Conservation (phyloP, 176 grass and related monocot species). For the Elaeis guineensis region DNA sequence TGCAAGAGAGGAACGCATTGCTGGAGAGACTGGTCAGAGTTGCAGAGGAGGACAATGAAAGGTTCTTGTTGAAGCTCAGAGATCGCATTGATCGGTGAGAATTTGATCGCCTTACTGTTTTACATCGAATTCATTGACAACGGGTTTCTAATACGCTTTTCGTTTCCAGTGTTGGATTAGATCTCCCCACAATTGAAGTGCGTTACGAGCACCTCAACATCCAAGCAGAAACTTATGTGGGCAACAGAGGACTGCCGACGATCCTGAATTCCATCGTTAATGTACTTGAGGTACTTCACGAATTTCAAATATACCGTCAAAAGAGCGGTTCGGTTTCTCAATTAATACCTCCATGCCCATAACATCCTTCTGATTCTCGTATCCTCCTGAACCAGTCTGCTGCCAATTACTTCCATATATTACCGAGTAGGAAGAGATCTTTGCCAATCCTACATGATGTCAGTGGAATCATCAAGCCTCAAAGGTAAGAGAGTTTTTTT, state of each 20-base stretch:
- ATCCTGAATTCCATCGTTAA: conserved; percentile 63
- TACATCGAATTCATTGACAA: background rate
- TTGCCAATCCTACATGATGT: conserved; percentile 59
- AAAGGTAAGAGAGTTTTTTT: conserved; percentile 20
- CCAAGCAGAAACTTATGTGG: conserved; percentile 48
- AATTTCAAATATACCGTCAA: background rate
- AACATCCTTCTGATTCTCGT: background rate
- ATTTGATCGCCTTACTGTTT: no score
- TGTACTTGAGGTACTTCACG: conserved; percentile 45
- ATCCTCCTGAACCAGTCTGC: conserved; percentile 18
- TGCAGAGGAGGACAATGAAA: conserved; percentile 69
- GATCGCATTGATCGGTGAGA: conserved; percentile 68
- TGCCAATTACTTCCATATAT: conserved; percentile 45
- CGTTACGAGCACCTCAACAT: conserved; percentile 48
- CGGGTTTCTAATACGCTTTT: background rate
- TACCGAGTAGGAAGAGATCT: conserved; percentile 44
- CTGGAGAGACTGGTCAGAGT: conserved; percentile 59
- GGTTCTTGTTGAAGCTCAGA: conserved; percentile 65
- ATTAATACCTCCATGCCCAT: no score
- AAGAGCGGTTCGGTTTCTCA: no score
- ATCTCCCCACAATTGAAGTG: conserved; percentile 77
- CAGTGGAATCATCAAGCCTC: conserved; percentile 57
- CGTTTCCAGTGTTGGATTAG: conserved; percentile 49
- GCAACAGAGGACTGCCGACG: conserved; percentile 52
- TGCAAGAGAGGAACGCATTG: conserved; percentile 40